phyloP scores from a whole-genome alignment of 345 rosid species.

The Gossypium thurberi region DNA sequence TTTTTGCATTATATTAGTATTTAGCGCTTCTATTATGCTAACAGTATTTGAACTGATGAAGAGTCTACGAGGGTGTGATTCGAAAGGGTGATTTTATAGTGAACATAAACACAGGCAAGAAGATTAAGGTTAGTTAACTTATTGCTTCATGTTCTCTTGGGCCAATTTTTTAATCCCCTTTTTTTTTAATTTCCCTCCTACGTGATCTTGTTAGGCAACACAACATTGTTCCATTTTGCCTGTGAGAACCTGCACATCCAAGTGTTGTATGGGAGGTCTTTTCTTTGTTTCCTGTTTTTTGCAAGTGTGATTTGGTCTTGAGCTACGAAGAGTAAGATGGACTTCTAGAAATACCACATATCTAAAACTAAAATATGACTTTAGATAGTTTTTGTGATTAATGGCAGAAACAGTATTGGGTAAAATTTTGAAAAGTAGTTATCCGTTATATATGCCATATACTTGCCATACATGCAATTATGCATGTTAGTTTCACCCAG shows the following conservation, averaged over 20 bases:
- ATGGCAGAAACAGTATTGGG: background rate
- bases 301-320: background rate
- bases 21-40: constrained; percentile 9
- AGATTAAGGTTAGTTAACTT: constrained; percentile 55
- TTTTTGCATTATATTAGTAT: background rate
- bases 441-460: background rate
- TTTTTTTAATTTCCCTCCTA: background rate
- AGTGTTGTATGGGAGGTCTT: background rate
- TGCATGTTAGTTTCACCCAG: background rate
- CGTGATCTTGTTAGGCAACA: background rate
- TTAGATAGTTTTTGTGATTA: background rate
- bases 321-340: background rate
- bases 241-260: background rate
- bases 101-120: constrained; percentile 91
- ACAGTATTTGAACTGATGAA: constrained; percentile 33
- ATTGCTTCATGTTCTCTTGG: background rate
- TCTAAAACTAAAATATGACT: background rate
- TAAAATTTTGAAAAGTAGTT: constrained; percentile 2
- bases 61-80: constrained; percentile 89
- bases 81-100: constrained; percentile 88
- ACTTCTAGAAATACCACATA: background rate
- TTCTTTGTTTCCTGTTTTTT: background rate
- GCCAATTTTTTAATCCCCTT: background rate
- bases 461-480: background rate
- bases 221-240: background rate